Base-by-base conservation (phyloP, 2,329 filamentous ascomycete genomes). In the Colletotrichum sp. region DNA sequence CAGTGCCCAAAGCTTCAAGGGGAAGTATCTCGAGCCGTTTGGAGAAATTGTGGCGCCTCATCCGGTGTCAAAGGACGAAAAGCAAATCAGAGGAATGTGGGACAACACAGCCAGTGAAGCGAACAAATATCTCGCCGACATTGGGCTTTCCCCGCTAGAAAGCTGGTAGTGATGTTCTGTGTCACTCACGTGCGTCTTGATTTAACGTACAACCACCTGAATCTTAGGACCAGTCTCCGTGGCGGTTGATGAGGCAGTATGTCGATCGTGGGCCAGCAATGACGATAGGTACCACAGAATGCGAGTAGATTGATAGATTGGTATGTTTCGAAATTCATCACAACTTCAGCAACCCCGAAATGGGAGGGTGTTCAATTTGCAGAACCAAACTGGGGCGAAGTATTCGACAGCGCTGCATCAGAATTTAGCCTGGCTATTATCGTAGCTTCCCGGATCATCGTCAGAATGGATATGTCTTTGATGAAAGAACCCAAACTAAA, bases 1-100 rank as follows among this genome's bases (percentile, higher is more conserved):
- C 6, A 65, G 74, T 11, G 13, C 65, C 3, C 67, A 72, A 3
- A 52, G 52, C 66, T 80, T 77, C 52, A 78, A 74, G 44, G 80
- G 79, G 1, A 78, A 59, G 25, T 80, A 79, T n/a, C 22, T 80
- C 5, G 76, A 77, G 64, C 79, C 78, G 0, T 59, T 77, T 27
- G 79, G 78, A 7, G 29, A 69, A 3, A 15, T 79, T 5, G 52
- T 36, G 13, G 62, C 57, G 5, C 70, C 75, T 25, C 77, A 81
- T 29, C 55, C 75, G 2, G 61, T 78, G 11, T 39, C 75, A 8
- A 52, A 77, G 6, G 70, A 80, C 29, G 39, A 70, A 15, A 55
- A 76, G 59, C 68, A 77, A 59, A 52, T 71, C 9, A 36, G 62
- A 25, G 72, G 65, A 4, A 64, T 80, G 73, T 80, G 80, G 79